Percentiles rank a stretch among this genome's conserved stretches.
phyloP scores from a whole-genome alignment of 1,284 basidiomycete genomes.

The Puccinia polysora region DNA sequence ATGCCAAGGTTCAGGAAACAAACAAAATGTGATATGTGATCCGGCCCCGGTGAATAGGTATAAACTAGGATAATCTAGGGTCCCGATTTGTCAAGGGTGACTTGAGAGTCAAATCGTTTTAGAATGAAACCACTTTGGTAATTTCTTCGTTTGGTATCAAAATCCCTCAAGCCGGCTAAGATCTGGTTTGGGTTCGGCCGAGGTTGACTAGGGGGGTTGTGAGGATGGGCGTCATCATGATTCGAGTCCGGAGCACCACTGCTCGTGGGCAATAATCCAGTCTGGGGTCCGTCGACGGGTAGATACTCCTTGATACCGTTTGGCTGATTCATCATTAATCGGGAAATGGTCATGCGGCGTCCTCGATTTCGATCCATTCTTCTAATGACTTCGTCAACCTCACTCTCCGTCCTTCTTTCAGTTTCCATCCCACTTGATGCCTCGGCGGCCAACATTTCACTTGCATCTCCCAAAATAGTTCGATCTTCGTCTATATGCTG shows the following conservation, averaged over 20 bases:
- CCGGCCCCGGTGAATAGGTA: too few relatives aligned
- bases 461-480: constrained; percentile 30
- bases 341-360: too few relatives aligned
- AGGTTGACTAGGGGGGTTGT: not conserved
- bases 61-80: too few relatives aligned
- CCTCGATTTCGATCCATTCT: not conserved
- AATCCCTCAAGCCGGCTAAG: not conserved
- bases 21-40: too few relatives aligned
- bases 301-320: too few relatives aligned
- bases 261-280: not conserved
- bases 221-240: not conserved
- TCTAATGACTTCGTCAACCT: constrained; percentile 5
- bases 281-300: too few relatives aligned
- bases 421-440: constrained; percentile 20
- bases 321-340: too few relatives aligned
- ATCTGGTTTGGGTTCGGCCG: constrained; percentile 7
- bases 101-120: too few relatives aligned
- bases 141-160: not conserved
- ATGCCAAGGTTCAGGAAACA: too few relatives aligned
- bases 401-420: constrained; percentile 5
- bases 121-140: not conserved
- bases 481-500: constrained; percentile 25
- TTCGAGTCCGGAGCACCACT: too few relatives aligned
- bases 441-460: not conserved
- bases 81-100: too few relatives aligned